Evolutionary conservation across 768 basidiomycete genomes (phyloP).

Genomic region (Suillus tomentosus): DNA sequence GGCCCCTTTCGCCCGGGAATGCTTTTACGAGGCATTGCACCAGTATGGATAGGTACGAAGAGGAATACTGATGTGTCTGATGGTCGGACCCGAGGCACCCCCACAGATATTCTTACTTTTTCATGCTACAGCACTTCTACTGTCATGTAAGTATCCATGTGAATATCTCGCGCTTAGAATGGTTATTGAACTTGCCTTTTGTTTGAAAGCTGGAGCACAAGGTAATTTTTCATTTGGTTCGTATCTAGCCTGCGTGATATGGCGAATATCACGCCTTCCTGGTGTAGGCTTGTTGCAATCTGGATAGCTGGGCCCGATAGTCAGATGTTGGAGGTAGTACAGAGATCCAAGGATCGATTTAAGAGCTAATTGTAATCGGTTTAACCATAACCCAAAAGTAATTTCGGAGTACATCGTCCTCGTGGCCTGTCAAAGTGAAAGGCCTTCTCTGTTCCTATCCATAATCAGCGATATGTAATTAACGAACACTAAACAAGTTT

Average conservation of each 20-base stretch:
- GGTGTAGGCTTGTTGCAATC: neutral
- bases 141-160: neutral
- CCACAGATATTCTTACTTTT: neutral
- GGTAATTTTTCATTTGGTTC: neutral
- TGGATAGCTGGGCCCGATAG: neutral
- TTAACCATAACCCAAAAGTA: neutral
- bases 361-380: neutral
- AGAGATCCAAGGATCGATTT: neutral
- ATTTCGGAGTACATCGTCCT: constrained; percentile 10
- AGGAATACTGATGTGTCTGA: constrained; percentile 25
- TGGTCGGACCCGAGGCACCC: constrained; percentile 6
- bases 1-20: constrained; percentile 38
- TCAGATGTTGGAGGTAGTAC: neutral
- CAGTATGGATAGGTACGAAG: constrained; percentile 30
- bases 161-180: neutral
- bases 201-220: neutral
- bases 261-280: neutral
- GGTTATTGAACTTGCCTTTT: neutral
- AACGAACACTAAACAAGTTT: neutral
- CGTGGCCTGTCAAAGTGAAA: constrained; percentile 10
- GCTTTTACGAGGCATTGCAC: constrained; percentile 20
- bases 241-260: neutral
- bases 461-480: neutral
- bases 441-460: neutral
- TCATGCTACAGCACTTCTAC: constrained; percentile 1